Evolutionary conservation across 176 grass and related monocot genomes (phyloP).

Genomic region (Olyra latifolia): DNA sequence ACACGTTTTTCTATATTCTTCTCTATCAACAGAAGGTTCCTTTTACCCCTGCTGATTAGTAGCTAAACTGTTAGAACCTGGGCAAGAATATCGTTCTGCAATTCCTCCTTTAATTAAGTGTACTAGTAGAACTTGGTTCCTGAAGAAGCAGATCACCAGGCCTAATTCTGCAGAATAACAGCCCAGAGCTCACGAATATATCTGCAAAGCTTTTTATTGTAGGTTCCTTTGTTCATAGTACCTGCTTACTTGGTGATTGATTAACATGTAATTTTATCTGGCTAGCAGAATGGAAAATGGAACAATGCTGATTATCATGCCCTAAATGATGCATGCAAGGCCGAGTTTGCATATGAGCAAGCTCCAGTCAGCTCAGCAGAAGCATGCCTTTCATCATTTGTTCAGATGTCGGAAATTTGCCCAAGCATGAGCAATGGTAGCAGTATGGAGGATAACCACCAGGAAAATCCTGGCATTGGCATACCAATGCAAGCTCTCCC

Average conservation of each 20-base stretch:
- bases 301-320: conserved; percentile 32
- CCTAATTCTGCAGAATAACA: background rate
- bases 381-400: conserved; percentile 57
- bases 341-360: conserved; percentile 46
- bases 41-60: background rate
- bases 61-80: background rate
- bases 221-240: background rate
- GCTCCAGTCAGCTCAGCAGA: conserved; percentile 51
- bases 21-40: background rate
- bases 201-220: background rate
- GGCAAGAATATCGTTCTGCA: background rate
- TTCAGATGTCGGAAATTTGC: conserved; percentile 63
- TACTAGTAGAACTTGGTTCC: background rate
- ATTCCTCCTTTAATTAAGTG: background rate
- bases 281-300: conserved; percentile 44
- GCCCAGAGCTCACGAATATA: background rate
- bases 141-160: background rate
- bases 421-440: conserved; percentile 44
- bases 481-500: conserved; percentile 40
- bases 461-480: conserved; percentile 19
- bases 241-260: background rate
- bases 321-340: conserved; percentile 28
- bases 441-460: conserved; percentile 26
- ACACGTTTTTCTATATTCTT: background rate
- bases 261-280: background rate